Conservation (phyloP, 1,284 basidiomycete genomes). For the Trichosporon inkin region DNA sequence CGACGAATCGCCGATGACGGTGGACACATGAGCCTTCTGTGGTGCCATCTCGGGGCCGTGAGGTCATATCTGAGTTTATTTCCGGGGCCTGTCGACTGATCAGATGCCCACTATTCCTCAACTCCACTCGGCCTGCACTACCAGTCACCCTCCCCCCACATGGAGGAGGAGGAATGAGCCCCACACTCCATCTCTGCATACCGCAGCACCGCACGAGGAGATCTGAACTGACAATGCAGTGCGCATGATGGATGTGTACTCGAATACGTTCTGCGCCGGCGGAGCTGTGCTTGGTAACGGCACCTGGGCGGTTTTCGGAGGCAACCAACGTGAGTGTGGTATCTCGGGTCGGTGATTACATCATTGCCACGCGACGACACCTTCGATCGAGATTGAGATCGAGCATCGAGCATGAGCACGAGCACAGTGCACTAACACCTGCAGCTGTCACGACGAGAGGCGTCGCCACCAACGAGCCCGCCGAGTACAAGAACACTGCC, state of each 20-base stretch:
- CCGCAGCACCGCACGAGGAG: background rate
- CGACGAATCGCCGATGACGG: background rate
- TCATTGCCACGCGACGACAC: conserved; percentile 10
- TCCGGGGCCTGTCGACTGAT: background rate
- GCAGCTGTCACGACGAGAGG: conserved; percentile 43
- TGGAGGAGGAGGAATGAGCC: background rate
- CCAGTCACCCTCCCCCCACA: background rate
- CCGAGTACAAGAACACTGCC: conserved; percentile 57
- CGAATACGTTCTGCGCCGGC: conserved; percentile 71
- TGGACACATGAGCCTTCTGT: background rate
- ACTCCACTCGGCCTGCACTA: background rate
- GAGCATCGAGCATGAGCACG: too few relatives aligned
- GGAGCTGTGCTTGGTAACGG: conserved; percentile 55
- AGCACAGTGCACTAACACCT: conserved; percentile 16
- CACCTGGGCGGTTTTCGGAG: conserved; percentile 54
- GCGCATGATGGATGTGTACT: conserved; percentile 64
- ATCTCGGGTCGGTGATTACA: conserved; percentile 32
- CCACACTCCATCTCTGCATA: background rate
- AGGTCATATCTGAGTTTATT: conserved; percentile 7
- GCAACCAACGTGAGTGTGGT: conserved; percentile 66
- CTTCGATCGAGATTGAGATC: background rate
- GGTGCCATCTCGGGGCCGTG: conserved; percentile 1
- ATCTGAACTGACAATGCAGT: conserved; percentile 10
- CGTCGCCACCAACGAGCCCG: conserved; percentile 37
- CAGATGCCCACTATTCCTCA: background rate